Conservation (phyloP, 2,329 filamentous ascomycete genomes). For the Rhynchosporium graminicola region DNA sequence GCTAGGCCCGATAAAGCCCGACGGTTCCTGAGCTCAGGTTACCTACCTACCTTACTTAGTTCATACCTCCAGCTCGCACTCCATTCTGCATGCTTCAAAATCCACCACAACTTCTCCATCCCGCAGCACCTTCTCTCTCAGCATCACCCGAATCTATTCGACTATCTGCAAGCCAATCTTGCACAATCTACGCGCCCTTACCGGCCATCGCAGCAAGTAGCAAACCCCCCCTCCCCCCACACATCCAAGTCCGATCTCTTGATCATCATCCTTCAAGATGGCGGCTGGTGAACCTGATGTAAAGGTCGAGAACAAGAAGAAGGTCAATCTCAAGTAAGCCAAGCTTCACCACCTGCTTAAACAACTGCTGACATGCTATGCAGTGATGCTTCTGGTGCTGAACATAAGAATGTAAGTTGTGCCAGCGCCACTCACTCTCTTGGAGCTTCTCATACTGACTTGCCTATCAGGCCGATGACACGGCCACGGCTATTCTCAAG, state of each 20-base stretch:
- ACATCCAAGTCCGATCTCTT: conserved; percentile 15
- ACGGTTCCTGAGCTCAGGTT: conserved; percentile 23
- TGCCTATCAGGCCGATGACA: conserved; percentile 73
- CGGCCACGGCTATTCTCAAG: conserved; percentile 94
- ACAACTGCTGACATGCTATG: conserved; percentile 43
- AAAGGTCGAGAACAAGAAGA: conserved; percentile 69
- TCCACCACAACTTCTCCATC: conserved; percentile 23
- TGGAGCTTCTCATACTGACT: conserved; percentile 41
- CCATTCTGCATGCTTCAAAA: not conserved
- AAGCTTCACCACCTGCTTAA: conserved; percentile 9
- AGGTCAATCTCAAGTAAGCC: conserved; percentile 79
- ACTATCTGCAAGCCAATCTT: conserved; percentile 16
- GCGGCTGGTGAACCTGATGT: conserved; percentile 60
- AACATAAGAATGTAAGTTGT: conserved; percentile 74
- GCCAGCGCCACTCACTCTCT: conserved; percentile 33
- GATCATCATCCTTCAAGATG: conserved; percentile 55
- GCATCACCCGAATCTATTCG: conserved; percentile 13
- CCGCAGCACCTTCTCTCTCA: conserved; percentile 17
- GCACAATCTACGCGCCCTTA: conserved; percentile 13
- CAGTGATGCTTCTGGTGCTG: conserved; percentile 87
- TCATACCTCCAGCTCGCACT: not conserved
- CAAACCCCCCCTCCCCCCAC: not conserved
- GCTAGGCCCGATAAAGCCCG: conserved; percentile 8
- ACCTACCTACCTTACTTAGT: not conserved
- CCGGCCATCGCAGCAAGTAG: conserved; percentile 15